Evolutionary conservation across 805 yeast species (phyloP).

Genomic region (Cyberlindnera mycetangii): DNA sequence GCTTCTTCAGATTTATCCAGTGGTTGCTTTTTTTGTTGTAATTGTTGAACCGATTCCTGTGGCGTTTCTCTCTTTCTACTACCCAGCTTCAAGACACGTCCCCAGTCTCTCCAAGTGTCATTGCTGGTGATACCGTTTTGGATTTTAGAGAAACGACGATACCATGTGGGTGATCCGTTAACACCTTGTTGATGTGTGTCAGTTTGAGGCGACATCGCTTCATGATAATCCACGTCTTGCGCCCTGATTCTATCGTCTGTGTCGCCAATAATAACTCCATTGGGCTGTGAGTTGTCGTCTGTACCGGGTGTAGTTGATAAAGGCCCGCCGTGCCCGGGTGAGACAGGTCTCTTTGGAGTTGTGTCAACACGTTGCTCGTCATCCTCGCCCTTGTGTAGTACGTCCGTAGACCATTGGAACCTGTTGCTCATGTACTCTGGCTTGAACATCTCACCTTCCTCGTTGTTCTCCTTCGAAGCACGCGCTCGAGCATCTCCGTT

Average conservation of each 20-base stretch:
- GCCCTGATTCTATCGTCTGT: not conserved
- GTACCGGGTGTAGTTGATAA: too few relatives aligned
- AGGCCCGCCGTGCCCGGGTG: slow-evolving; percentile 1
- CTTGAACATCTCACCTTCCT: slow-evolving; percentile 15
- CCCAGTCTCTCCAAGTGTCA: slow-evolving; percentile 27
- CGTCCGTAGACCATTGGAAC: slow-evolving; percentile 13
- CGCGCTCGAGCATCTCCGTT: not conserved
- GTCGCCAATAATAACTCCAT: not conserved
- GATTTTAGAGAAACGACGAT: slow-evolving; percentile 20
- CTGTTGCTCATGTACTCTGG: slow-evolving; percentile 15
- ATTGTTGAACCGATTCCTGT: not conserved
- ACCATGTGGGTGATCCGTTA: slow-evolving; percentile 26
- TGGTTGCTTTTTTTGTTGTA: slow-evolving; percentile 2
- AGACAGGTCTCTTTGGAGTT: slow-evolving; percentile 2
- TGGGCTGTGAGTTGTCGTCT: not conserved
- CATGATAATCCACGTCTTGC: not conserved
- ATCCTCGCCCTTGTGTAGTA: slow-evolving; percentile 12
- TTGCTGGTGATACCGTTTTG: slow-evolving; percentile 17
- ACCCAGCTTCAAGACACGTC: slow-evolving; percentile 28
- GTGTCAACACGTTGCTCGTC: slow-evolving; percentile 9
- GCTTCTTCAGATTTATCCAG: slow-evolving; percentile 23
- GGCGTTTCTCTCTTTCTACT: slow-evolving; percentile 12
- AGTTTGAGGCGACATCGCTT: not conserved
- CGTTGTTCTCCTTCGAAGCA: slow-evolving; percentile 4
- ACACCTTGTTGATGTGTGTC: not conserved